A percentile compares a stretch with the other conserved stretches of the same genome.
These are phyloP conservation scores for Groenewaldozyma auringiensis DNA, from an alignment of 1,139 yeast species.

Conservation along the genomic window DNA sequence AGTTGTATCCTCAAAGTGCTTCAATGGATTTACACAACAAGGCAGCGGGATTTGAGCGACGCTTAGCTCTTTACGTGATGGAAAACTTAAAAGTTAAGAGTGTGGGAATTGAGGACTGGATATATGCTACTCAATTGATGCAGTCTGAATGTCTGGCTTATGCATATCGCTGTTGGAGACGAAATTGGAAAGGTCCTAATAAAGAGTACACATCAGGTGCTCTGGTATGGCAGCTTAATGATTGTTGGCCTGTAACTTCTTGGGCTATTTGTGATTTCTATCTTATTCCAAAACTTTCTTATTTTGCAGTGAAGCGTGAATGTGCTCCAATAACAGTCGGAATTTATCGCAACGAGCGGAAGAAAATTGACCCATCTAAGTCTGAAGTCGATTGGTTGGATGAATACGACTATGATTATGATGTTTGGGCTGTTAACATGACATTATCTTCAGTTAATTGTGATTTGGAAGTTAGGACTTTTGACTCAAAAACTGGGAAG, in stretches of 20 bases:
- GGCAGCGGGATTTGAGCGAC: conserved; percentile 40
- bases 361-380: background rate
- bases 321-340: conserved; percentile 34
- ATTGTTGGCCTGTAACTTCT: conserved; percentile 45
- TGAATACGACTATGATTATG: conserved; percentile 17
- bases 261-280: conserved; percentile 43
- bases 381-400: conserved; percentile 3
- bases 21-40: conserved; percentile 36
- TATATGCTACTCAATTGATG: conserved; percentile 44
- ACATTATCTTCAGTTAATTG: conserved; percentile 23
- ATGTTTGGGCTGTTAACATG: conserved; percentile 41
- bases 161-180: conserved; percentile 42
- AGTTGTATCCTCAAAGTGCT: conserved; percentile 36
- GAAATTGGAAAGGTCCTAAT: conserved; percentile 38
- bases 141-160: conserved; percentile 43
- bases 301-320: conserved; percentile 42
- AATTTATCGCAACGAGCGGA: conserved; percentile 27
- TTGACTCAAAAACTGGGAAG: conserved; percentile 31
- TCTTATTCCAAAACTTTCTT: conserved; percentile 38
- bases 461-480: conserved; percentile 29
- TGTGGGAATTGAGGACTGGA: conserved; percentile 38
- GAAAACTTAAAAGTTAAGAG: conserved; percentile 35
- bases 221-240: conserved; percentile 46
- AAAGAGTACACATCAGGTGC: conserved; percentile 37
- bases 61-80: conserved; percentile 41